phyloP scores from a whole-genome alignment of 257 asterid species.

The Henckelia pumila region DNA sequence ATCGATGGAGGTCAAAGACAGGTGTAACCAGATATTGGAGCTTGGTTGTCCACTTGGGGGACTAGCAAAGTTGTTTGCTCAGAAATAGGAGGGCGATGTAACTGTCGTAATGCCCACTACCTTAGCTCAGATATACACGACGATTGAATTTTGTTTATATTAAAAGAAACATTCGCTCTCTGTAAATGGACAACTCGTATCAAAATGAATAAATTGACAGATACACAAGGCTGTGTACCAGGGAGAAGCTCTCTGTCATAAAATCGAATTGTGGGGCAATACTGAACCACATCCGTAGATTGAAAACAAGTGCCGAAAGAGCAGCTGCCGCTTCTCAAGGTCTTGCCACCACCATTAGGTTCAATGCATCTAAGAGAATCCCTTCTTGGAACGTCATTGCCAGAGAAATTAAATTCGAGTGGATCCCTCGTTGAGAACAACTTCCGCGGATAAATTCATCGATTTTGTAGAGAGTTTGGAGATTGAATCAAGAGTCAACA shows the following conservation, averaged over 20 bases:
- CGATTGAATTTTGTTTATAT: background rate
- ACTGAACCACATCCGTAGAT: slow-evolving; percentile 90
- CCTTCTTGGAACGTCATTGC: slow-evolving; percentile 95
- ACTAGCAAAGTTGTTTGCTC: slow-evolving; percentile 88
- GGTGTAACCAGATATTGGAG: slow-evolving; percentile 82
- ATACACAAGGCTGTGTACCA: slow-evolving; percentile 79
- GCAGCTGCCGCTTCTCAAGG: slow-evolving; percentile 77
- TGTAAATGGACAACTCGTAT: background rate
- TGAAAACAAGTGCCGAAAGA: slow-evolving; percentile 77
- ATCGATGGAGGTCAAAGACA: slow-evolving; percentile 97
- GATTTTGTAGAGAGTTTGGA: slow-evolving; percentile 75
- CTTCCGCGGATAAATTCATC: slow-evolving; percentile 77
- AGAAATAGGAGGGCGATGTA: slow-evolving; percentile 97
- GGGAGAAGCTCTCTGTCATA: slow-evolving; percentile 95
- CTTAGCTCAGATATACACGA: slow-evolving; percentile 69
- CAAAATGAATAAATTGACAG: background rate
- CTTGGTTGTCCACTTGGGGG: slow-evolving; percentile 91
- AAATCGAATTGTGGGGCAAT: slow-evolving; percentile 90
- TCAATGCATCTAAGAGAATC: slow-evolving; percentile 70
- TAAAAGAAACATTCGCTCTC: background rate
- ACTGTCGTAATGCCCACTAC: slow-evolving; percentile 97
- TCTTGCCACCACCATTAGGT: slow-evolving; percentile 41
- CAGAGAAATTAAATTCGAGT: slow-evolving; percentile 78
- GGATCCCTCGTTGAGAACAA: slow-evolving; percentile 95
- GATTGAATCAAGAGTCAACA: slow-evolving; percentile 34